Evolutionary conservation across 768 basidiomycete genomes (phyloP), one percentile per base, ranked within the genome.

Genomic region (Boletus huronensis): DNA sequence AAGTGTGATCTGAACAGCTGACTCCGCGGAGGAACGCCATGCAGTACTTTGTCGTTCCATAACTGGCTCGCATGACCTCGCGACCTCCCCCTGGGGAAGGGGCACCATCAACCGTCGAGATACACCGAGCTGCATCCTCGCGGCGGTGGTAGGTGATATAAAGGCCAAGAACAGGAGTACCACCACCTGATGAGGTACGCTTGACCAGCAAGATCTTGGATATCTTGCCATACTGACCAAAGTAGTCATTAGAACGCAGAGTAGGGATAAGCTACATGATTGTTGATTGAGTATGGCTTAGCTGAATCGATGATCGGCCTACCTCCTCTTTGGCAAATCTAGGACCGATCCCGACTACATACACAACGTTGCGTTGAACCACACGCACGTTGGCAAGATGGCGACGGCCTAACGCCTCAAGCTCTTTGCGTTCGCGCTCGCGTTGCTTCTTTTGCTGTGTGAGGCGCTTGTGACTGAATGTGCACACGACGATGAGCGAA

Each of bases 171-270:
- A 87, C 85, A 45, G 87, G 87, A 16, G 79, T 81, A 52, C 82
- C 82, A 45, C 83, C 84, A 41, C 84, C 87, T 9, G 90, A 83
- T 5, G 85, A 78, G 6, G 86, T 88, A 36, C 96, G 87, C 71
- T 98, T 98, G 47, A 92, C 87, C 29, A 99, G 81, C 50, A 98
- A 78, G 45, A 99, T 92, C 76, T 96, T 96, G 40, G 88, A 84
- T 62, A 99, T 98, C 77, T 95, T 98, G 62, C 97, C 97, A 71
- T 98, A 99, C 68, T 97, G 94, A 10, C 97, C 97, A 68, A 98
- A 98, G 69, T 97, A 98, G 62, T 99, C 97, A 61, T 87, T 87
- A 6, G 93, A 94, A 43, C 96, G 90, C 38, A 99, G 75, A 13
- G 93, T 91, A 1, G 93, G 87, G 61, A 98, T 92, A 43, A 94